These are phyloP conservation scores for Solanum chacoense DNA, from an alignment of 305 asterid species.

Conservation along the genomic window DNA sequence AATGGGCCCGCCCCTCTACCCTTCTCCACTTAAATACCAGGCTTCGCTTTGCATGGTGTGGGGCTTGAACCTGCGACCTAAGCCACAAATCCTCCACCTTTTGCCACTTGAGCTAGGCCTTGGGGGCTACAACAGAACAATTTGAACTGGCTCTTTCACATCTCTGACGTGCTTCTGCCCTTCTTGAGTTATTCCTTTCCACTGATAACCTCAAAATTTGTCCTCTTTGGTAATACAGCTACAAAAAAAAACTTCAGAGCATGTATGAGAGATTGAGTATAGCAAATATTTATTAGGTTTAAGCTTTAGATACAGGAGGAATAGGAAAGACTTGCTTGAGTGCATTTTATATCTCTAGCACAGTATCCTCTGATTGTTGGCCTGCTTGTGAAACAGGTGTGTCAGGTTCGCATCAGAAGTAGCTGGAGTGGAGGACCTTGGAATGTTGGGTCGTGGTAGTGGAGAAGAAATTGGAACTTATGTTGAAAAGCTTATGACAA, in stretches of 20 bases:
- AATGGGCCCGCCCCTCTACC: too few relatives aligned
- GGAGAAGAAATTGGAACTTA: conserved; percentile 99
- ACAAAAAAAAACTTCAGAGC: not conserved
- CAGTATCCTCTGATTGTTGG: conserved; percentile 8
- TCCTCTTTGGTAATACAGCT: not conserved
- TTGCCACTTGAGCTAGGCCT: too few relatives aligned
- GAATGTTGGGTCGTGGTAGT: conserved; percentile 97
- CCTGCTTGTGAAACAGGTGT: conserved; percentile 48
- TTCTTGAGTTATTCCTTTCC: not conserved
- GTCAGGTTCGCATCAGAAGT: conserved; percentile 93
- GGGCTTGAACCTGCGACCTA: too few relatives aligned
- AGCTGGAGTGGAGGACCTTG: conserved; percentile 96
- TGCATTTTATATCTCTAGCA: not conserved
- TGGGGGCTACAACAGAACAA: not conserved
- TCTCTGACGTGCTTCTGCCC: not conserved
- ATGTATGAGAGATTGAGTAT: not conserved
- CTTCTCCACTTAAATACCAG: too few relatives aligned
- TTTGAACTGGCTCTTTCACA: not conserved
- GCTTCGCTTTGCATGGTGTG: too few relatives aligned
- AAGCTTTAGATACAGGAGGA: not conserved
- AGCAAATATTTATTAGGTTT: not conserved
- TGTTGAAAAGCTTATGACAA: conserved; percentile 90
- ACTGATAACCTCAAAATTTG: not conserved
- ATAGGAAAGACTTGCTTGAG: not conserved
- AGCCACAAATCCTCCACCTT: too few relatives aligned